Conservation (phyloP, 1,139 yeast species). For the Scheffersomyces titani region DNA sequence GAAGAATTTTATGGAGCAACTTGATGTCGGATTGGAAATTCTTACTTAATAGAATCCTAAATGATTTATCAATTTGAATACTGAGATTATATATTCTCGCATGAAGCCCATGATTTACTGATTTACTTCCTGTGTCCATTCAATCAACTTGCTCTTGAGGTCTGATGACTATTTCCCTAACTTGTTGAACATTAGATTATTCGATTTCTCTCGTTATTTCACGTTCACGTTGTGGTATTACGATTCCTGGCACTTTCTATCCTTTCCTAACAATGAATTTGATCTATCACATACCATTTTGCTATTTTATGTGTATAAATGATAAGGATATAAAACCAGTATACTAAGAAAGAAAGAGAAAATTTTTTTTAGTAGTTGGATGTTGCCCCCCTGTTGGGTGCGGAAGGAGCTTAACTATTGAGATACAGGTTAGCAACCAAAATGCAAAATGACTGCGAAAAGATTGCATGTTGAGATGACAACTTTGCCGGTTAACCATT, state of each 20-base stretch:
- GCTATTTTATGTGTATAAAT: conserved; percentile 17
- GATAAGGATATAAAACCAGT: conserved; percentile 1
- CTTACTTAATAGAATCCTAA: too few species aligned
- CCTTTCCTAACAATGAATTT: neutral
- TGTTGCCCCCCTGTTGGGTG: neutral
- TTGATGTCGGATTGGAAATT: too few species aligned
- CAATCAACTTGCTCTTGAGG: neutral
- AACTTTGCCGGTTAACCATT: neutral
- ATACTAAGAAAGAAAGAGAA: conserved; percentile 8
- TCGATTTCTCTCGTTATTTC: neutral
- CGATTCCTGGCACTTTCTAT: neutral
- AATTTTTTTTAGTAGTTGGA: conserved; percentile 7
- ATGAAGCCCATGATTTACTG: too few species aligned
- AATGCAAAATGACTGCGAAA: neutral
- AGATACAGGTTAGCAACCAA: neutral
- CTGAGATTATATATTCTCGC: neutral
- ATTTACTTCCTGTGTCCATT: neutral
- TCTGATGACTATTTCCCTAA: neutral
- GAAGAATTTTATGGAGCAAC: too few species aligned
- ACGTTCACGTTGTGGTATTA: neutral
- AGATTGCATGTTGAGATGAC: neutral
- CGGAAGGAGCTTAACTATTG: neutral
- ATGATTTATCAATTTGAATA: neutral
- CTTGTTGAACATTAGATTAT: neutral
- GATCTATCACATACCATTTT: conserved; percentile 30